Evolutionary conservation across 2,329 filamentous ascomycete species (phyloP), one percentile per base, ranked within the genome.

Genomic region (Aspergillus puulaauensis): DNA sequence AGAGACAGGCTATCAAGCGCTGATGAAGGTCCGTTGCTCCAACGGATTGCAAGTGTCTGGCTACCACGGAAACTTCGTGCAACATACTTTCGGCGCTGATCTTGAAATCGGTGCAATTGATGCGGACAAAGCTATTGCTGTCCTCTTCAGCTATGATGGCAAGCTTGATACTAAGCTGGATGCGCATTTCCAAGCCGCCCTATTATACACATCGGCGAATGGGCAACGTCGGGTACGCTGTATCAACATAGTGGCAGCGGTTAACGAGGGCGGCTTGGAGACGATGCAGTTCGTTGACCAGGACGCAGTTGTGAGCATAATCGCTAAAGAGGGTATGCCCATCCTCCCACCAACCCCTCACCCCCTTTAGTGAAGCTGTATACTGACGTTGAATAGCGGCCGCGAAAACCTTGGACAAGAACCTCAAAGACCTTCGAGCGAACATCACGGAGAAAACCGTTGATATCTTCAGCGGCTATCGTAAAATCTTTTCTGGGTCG

Each of bases 1-100:
- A 61, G 93, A 97, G 73, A 96, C 93, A 47, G 95, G 95, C 21
- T 98, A 91, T 79, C 93, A 97, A 75, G 92, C 92, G 19, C 80
- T 99, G 66, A 96, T 99, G 91, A 99, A 99, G 80, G 93, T 99
- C 57, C 89, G 95, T 61, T 99, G 95, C 78, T 97, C 93, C 17
- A 99, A 96, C 68, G 95, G 95, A 17, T 81, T 99, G 52, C 95
- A 99, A 72, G 89, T 99, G 15, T 87, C 91, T 15, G 86, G 86
- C n/a, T 99, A 99, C 70, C 91, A 96, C 69, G 95, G 95, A 65
- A 96, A 96, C 77, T 99, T 98, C 71, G 85, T 96, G 51, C 95
- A 99, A 70, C 92, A 97, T 76, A 95, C 90, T 0, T 96, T 96
- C 70, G 93, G 92, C 11, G 92, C 93, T 3, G 95, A 99, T 75